Evolutionary conservation across 208 protist genomes (phyloP), one percentile per base, ranked within the genome.

Genomic region (Trypanosoma caninum): DNA sequence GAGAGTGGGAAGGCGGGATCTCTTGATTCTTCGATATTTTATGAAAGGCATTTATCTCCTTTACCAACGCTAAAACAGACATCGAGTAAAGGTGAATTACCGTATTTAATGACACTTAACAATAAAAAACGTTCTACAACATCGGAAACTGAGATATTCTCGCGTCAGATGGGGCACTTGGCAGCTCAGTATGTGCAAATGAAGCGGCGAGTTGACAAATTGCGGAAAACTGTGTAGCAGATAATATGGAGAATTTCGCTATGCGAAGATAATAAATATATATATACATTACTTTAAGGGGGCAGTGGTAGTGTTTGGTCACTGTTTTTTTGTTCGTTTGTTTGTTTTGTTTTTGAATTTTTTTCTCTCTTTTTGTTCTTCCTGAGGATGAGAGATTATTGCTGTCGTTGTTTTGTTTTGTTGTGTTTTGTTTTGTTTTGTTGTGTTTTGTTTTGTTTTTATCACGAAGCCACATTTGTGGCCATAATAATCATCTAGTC

Each of bases 401-500:
- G n/a, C n/a, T n/a, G n/a, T n/a, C n/a, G n/a, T 46, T 46, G 4
- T 25, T 9, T 33, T 20, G 20, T 52, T 35, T 30, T 33, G 23
- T 48, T 48, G 10, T 63, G 20, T 41, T 25, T 45, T 22, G 20
- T 18, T 47, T 11, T 47, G 20, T 47, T 11, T 47, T 7, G 20
- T 44, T 59, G 63, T 50, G 50, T 53, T 6, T 55, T 22, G 35
- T 14, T 55, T 51, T 18, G 41, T 45, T 45, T 20, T 45, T 13
- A 38, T 38, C 34, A 13, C 34, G 34, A 38, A 14, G 7, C 34
- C 7, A 13, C 7, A 38, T 7, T 13, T 14, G 13, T 38, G 34
- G 7, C 34, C 34, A 7, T 13, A 38, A n/a, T n/a, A n/a, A n/a
- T n/a, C n/a, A n/a, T n/a, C n/a, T n/a, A n/a, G n/a, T n/a, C n/a